Evolutionary conservation across 2,329 filamentous ascomycete species (phyloP).

Genomic region (Fusarium tricinctum): DNA sequence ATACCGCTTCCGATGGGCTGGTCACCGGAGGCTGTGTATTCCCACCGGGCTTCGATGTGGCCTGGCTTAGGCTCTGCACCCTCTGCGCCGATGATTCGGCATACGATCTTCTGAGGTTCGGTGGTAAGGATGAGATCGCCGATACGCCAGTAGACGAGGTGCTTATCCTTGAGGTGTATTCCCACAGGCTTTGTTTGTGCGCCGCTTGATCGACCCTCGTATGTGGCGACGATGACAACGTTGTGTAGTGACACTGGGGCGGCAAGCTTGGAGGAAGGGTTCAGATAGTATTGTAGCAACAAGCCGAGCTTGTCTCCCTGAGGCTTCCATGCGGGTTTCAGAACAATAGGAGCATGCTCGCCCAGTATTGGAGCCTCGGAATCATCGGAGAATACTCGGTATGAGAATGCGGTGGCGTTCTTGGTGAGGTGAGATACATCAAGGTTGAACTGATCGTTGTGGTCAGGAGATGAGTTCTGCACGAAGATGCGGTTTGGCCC

Average conservation of each 20-base stretch:
- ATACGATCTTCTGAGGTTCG: slow-evolving; percentile 82
- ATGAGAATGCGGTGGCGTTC: slow-evolving; percentile 89
- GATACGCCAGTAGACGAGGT: slow-evolving; percentile 84
- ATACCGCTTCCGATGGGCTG: slow-evolving; percentile 71
- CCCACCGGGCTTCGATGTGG: slow-evolving; percentile 86
- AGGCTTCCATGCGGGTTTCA: slow-evolving; percentile 85
- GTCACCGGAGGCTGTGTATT: slow-evolving; percentile 63
- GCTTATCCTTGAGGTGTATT: slow-evolving; percentile 83
- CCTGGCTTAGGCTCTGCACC: slow-evolving; percentile 78
- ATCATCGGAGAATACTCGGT: slow-evolving; percentile 83
- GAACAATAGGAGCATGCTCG: slow-evolving; percentile 77
- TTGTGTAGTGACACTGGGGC: slow-evolving; percentile 71
- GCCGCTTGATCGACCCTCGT: slow-evolving; percentile 76
- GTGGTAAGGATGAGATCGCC: slow-evolving; percentile 78
- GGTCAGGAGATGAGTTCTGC: slow-evolving; percentile 72
- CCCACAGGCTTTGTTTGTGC: slow-evolving; percentile 84
- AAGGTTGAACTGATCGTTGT: slow-evolving; percentile 84
- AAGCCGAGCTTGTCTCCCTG: slow-evolving; percentile 89
- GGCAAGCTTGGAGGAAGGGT: slow-evolving; percentile 72
- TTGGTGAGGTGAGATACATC: slow-evolving; percentile 79
- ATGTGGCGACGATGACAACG: slow-evolving; percentile 78
- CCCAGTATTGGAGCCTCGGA: slow-evolving; percentile 60
- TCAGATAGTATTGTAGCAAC: slow-evolving; percentile 86
- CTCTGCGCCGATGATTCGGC: slow-evolving; percentile 81
- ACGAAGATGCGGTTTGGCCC: slow-evolving; percentile 95